phyloP scores from a whole-genome alignment of 441 rosid species.

The Raphanus hybrid region DNA sequence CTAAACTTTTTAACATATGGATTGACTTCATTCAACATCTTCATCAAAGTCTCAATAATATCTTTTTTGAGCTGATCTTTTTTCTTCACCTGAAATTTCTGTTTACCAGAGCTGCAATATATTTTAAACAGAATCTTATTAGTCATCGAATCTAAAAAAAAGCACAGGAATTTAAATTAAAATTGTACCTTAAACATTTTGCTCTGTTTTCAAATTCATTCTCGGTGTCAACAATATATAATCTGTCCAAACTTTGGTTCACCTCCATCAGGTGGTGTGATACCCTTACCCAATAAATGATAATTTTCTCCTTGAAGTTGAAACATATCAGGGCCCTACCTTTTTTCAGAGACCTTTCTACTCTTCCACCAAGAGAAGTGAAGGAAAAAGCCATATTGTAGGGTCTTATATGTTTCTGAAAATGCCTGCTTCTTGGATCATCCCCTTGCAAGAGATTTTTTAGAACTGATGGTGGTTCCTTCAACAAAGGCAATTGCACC shows the following conservation, averaged over 20 bases:
- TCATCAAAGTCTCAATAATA: not conserved
- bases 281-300: not conserved
- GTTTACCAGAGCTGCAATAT: not conserved
- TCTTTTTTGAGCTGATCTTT: not conserved
- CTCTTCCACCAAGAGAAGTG: not conserved
- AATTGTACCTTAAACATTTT: not conserved
- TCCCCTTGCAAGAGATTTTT: not conserved
- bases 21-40: constrained; percentile 1
- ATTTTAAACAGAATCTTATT: not conserved
- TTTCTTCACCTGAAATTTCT: not conserved
- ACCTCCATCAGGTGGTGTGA: not conserved
- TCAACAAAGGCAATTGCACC: not conserved
- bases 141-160: too few relatives aligned
- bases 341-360: not conserved
- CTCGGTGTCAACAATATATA: not conserved
- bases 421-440: not conserved
- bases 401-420: not conserved
- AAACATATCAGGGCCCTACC: constrained; percentile 2
- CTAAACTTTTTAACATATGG: not conserved
- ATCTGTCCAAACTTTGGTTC: not conserved
- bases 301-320: not conserved
- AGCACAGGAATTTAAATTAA: not conserved
- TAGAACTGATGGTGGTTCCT: not conserved
- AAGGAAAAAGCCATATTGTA: not conserved
- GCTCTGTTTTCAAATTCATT: not conserved